phyloP scores from a whole-genome alignment of 2,329 filamentous ascomycete species.

The Trichoderma atrobrunneum region DNA sequence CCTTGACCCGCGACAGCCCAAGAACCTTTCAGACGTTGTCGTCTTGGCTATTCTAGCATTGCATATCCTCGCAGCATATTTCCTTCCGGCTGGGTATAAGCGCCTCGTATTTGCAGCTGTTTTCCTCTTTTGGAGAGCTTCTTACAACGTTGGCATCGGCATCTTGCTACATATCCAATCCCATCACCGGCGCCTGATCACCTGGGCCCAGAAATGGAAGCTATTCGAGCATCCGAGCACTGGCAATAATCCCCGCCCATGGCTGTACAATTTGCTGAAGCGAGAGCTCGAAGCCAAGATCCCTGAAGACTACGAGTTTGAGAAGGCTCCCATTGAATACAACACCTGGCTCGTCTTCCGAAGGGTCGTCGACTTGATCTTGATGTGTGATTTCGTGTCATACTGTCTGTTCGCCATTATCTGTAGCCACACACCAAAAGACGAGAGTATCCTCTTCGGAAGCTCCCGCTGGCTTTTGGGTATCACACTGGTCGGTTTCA shows the following conservation, averaged over 20 bases:
- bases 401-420: conserved; percentile 95
- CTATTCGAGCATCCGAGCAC: conserved; percentile 81
- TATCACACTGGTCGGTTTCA: conserved; percentile 80
- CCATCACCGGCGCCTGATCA: conserved; percentile 77
- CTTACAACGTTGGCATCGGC: conserved; percentile 93
- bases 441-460: conserved; percentile 68
- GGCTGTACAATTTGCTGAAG: conserved; percentile 80
- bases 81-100: conserved; percentile 66
- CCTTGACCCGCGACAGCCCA: conserved; percentile 88
- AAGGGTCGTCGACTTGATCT: conserved; percentile 89
- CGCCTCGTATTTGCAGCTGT: conserved; percentile 75
- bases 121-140: conserved; percentile 88
- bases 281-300: conserved; percentile 93
- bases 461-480: conserved; percentile 75
- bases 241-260: conserved; percentile 79
- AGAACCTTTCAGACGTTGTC: conserved; percentile 82
- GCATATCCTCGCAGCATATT: conserved; percentile 71
- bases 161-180: conserved; percentile 87
- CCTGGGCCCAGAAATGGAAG: conserved; percentile 80
- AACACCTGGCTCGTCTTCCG: conserved; percentile 98
- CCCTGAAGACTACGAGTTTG: conserved; percentile 87
- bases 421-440: conserved; percentile 71
- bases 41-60: conserved; percentile 75
- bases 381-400: conserved; percentile 98
- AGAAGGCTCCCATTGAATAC: conserved; percentile 92